Evolutionary conservation across 768 basidiomycete genomes (phyloP).

Genomic region (Lactarius pseudohatsudake): DNA sequence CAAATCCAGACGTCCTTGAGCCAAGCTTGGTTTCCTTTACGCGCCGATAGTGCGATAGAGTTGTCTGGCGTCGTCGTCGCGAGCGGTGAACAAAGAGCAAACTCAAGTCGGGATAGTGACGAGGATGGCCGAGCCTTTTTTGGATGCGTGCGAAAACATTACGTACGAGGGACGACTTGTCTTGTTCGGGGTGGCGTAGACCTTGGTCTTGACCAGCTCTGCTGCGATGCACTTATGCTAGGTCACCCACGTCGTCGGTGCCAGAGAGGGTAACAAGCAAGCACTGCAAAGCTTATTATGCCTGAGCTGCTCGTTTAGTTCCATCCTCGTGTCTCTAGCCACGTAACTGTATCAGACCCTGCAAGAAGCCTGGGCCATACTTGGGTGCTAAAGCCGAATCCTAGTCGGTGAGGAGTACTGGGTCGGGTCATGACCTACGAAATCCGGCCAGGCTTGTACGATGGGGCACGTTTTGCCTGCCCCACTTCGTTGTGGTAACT

Average conservation of each 20-base stretch:
- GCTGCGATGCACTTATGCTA: background rate
- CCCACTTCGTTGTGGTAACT: background rate
- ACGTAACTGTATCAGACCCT: background rate
- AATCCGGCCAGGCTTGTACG: background rate
- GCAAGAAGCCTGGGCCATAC: background rate
- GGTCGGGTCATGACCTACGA: background rate
- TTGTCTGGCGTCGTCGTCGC: slow-evolving; percentile 23
- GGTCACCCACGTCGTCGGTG: background rate
- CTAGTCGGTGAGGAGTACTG: background rate
- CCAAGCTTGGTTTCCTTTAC: background rate
- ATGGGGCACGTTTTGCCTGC: background rate
- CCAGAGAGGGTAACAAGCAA: background rate
- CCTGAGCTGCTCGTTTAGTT: background rate
- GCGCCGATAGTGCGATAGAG: slow-evolving; percentile 14
- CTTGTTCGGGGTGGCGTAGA: too few species aligned
- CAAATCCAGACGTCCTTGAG: background rate
- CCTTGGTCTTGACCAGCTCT: too few species aligned
- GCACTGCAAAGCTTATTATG: background rate
- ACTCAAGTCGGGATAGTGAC: slow-evolving; percentile 1
- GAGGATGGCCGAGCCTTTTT: background rate
- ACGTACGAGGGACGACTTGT: slow-evolving; percentile 8
- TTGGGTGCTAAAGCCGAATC: background rate
- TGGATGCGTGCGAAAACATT: slow-evolving; percentile 15
- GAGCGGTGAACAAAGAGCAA: slow-evolving; percentile 12
- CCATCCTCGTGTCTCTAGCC: background rate